phyloP scores from a whole-genome alignment of 805 yeast species.

The Nakazawaea pomicola region DNA sequence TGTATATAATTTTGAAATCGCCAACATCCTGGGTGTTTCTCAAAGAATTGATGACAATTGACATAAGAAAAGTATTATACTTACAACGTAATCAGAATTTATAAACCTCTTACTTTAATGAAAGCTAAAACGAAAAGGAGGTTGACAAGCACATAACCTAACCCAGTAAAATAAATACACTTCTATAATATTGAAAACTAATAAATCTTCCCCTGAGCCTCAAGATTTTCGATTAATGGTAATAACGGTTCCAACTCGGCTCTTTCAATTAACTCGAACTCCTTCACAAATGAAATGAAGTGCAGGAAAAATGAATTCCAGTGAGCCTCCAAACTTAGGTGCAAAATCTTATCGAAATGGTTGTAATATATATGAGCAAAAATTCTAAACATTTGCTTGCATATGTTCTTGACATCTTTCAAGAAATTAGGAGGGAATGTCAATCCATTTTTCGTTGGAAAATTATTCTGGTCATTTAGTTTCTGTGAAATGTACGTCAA shows the following conservation, averaged over 20 bases:
- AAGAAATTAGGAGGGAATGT: constrained; percentile 86
- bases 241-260: constrained; percentile 75
- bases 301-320: constrained; percentile 98
- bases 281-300: constrained; percentile 80
- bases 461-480: constrained; percentile 81
- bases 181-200: not conserved
- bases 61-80: too few relatives aligned
- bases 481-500: constrained; percentile 85
- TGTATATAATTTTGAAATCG: too few relatives aligned
- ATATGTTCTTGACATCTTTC: constrained; percentile 80
- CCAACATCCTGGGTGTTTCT: too few relatives aligned
- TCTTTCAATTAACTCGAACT: constrained; percentile 75
- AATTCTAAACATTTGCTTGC: constrained; percentile 88
- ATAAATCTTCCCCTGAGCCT: constrained; percentile 76
- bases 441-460: constrained; percentile 86
- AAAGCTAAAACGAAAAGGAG: too few relatives aligned
- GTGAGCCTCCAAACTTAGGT: constrained; percentile 89
- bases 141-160: too few relatives aligned
- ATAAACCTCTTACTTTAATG: too few relatives aligned
- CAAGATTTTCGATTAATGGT: constrained; percentile 74
- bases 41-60: too few relatives aligned
- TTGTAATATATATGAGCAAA: constrained; percentile 94
- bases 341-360: constrained; percentile 92
- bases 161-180: not conserved
- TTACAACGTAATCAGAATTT: too few relatives aligned